Evolutionary conservation across 495 filamentous ascomycete genomes (phyloP), one percentile per base, ranked within the genome.

Genomic region (Ramalina peruviana): DNA sequence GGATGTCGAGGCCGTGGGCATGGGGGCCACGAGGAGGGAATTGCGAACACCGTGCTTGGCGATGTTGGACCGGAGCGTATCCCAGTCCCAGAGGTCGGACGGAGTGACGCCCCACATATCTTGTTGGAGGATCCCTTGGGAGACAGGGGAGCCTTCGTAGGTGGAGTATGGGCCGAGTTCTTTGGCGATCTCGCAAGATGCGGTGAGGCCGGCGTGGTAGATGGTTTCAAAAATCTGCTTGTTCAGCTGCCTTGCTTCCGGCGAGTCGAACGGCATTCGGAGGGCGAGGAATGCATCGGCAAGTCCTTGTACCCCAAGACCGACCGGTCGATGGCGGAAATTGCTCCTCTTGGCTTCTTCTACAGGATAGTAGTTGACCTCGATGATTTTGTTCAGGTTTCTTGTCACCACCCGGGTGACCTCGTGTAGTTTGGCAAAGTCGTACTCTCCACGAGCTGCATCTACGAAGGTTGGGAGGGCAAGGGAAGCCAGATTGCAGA

Each of bases 161-260:
- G 85, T 88, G 57, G 82, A 74, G 66, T 98, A 98, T 7, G 88
- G 56, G 21, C 93, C 93, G 36, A 82, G 65, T 49, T 83, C 68
- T 73, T 85, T 83, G 52, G 92, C 87, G 47, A 97, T 65, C 17
- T 94, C 79, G 55, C 81, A 80, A 5, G 92, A 98, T 20, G 86
- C 82, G 38, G 88, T 94, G 49, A 98, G 71, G 51, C 87, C 88
- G 63, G 81, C 92, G 65, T 98, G 92, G 71, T 98, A 98, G 69
- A 98, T 96, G 38, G 92, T 98, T 78, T 98, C 92, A 60, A 98
- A 98, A 64, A 98, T 96, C 67, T 97, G 88, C 59, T 83, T 90
- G 75, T 98, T 98, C 59, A 98, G 77, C 60, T 90, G 77, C 56
- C 82, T 82, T 40, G 92, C 92, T 70, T 95, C 86, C 16, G 85